These are phyloP conservation scores for Sporothrix globosa DNA, from an alignment of 2,329 filamentous ascomycete species.

Conservation along the genomic window DNA sequence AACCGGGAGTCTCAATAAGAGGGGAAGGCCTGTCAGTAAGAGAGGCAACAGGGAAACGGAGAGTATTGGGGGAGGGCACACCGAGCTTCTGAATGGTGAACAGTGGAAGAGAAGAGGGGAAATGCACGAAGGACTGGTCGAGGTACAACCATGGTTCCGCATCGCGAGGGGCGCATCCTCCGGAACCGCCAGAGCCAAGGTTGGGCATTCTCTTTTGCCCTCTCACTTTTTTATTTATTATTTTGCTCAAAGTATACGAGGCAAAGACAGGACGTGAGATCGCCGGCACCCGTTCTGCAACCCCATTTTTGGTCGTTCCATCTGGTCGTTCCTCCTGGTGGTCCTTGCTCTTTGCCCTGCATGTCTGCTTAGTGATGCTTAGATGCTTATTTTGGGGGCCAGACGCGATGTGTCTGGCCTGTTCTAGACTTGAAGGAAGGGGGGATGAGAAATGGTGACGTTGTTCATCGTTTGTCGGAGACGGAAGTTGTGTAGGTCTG, in stretches of 20 bases:
- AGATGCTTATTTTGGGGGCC: slow-evolving; percentile 3
- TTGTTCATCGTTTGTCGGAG: background rate
- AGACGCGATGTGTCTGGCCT: background rate
- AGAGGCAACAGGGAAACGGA: background rate
- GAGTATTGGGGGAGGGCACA: background rate
- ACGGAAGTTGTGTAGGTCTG: background rate
- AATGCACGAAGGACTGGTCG: background rate
- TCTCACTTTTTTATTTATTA: background rate
- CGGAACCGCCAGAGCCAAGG: slow-evolving; percentile 4
- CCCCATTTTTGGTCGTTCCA: background rate
- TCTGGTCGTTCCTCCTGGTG: background rate
- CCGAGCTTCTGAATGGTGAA: background rate
- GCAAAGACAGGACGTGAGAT: background rate
- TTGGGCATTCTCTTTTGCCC: background rate
- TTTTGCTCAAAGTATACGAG: background rate
- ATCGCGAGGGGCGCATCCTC: slow-evolving; percentile 5
- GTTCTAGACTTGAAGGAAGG: slow-evolving; percentile 7
- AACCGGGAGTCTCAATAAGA: slow-evolving; percentile 5
- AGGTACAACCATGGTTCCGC: slow-evolving; percentile 14
- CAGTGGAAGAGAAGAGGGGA: background rate
- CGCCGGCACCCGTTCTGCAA: slow-evolving; percentile 4
- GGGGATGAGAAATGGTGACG: background rate
- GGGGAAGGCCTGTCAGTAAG: background rate
- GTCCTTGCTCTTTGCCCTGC: background rate
- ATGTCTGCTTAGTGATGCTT: slow-evolving; percentile 15